Evolutionary conservation across 2,329 filamentous ascomycete species (phyloP).

Genomic region (Penicillium sp.): DNA sequence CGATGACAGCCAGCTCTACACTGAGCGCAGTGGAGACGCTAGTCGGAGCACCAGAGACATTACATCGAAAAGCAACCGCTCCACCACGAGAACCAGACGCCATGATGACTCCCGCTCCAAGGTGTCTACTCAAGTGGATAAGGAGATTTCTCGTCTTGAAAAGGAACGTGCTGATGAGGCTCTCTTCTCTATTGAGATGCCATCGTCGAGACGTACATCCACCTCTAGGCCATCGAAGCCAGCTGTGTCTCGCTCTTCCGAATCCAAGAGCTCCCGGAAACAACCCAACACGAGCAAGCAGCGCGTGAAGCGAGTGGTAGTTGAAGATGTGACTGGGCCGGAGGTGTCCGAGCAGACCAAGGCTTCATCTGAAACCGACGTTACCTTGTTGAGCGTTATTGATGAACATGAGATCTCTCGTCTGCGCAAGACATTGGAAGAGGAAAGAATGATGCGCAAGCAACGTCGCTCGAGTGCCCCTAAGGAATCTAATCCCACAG

Average conservation of each 20-base stretch:
- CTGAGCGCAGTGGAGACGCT: constrained; percentile 28
- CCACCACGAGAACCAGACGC: constrained; percentile 23
- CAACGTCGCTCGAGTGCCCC: constrained; percentile 33
- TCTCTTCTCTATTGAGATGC: constrained; percentile 37
- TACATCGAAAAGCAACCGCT: constrained; percentile 30
- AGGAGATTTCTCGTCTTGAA: constrained; percentile 36
- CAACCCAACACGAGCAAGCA: constrained; percentile 40
- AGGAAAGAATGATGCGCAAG: constrained; percentile 49
- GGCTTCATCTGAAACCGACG: constrained; percentile 29
- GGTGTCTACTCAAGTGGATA: constrained; percentile 36
- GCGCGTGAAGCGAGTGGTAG: constrained; percentile 37
- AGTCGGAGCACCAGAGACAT: constrained; percentile 31
- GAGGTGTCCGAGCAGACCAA: constrained; percentile 31
- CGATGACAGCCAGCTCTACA: constrained; percentile 33
- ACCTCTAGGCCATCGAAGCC: constrained; percentile 22
- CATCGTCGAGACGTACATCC: constrained; percentile 23
- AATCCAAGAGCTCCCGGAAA: constrained; percentile 28
- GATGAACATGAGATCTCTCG: constrained; percentile 52
- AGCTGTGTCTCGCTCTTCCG: constrained; percentile 15
- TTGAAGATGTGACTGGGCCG: constrained; percentile 36
- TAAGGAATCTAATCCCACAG: constrained; percentile 37
- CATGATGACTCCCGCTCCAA: constrained; percentile 31
- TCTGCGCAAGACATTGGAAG: constrained; percentile 55
- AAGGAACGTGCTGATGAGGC: constrained; percentile 39
- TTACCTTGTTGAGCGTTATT: constrained; percentile 56